Percentiles rank a stretch among this genome's conserved stretches.
phyloP scores from a whole-genome alignment of 73 alveolate genomes.

The Blepharisma stoltei region DNA sequence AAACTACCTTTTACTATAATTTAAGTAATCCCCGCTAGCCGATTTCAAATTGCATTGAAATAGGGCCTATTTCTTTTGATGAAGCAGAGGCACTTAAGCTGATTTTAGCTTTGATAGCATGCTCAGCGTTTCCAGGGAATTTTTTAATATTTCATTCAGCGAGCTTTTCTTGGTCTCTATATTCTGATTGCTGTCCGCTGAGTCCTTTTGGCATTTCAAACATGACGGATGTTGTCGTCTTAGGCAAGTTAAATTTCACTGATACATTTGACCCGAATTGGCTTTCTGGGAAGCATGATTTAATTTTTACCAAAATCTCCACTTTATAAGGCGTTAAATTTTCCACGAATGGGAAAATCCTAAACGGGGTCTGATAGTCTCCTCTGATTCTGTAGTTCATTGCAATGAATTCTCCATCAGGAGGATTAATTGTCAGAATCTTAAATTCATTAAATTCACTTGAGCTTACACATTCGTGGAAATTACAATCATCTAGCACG shows the following conservation, averaged over 20 bases:
- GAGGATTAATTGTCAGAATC: constrained; percentile 92
- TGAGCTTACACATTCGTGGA: constrained; percentile 96
- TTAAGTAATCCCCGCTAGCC: no score
- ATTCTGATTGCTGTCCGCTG: constrained; percentile 58
- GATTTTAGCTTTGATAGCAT: constrained; percentile 50
- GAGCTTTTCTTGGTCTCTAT: constrained; percentile 48
- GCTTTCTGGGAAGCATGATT: constrained; percentile 58
- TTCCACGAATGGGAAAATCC: constrained; percentile 72
- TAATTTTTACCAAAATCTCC: constrained; percentile 83
- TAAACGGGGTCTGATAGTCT: constrained; percentile 95
- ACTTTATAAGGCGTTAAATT: constrained; percentile 70
- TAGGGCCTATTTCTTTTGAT: constrained; percentile 77
- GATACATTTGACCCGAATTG: constrained; percentile 62
- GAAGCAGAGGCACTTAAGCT: constrained; percentile 22
- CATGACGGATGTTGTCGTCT: constrained; percentile 50
- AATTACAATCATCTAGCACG: constrained; percentile 93
- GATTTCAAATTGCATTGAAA: constrained; percentile 90
- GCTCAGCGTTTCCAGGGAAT: constrained; percentile 74
- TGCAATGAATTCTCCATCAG: constrained; percentile 98
- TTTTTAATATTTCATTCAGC: constrained; percentile 72
- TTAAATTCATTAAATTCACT: constrained; percentile 84
- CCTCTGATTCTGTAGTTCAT: constrained; percentile 97
- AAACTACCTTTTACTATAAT: no score
- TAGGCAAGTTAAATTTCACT: constrained; percentile 72
- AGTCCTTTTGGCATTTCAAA: constrained; percentile 59